Evolutionary conservation across 306 rosid species (phyloP), one percentile per base, ranked within the genome.

Genomic region (Citrullus mucosospermus): DNA sequence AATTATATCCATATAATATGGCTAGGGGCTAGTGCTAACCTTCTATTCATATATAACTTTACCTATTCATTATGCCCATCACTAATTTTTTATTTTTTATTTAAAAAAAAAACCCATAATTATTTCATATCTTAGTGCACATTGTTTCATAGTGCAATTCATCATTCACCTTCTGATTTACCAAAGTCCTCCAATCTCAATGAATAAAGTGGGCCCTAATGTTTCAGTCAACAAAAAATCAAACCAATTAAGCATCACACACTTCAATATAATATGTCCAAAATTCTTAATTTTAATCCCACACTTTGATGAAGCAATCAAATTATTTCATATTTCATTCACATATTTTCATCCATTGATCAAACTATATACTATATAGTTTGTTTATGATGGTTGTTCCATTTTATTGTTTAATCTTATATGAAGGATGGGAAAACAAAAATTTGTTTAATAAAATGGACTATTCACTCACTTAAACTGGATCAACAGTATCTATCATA

Each of bases 151-250:
- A 61, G 12, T 67, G 74, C 32, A 67, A 39, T 5, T 70, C 58
- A 70, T 70, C 76, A 70, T 70, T 70, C 76, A 70, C 16, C 58
- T 34, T 44, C 57, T 70, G 76, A 70, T 70, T 71, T 71, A 3
- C 36, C 38, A 25, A 39, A 25, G 38, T 71, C 36, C 15, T 43
- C 56, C 57, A 69, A 44, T 69, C 76, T 44, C 76, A 71, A 20
- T n/a, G 56, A 48, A 48, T n/a, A 70, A 71, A 48, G 59, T 71
- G 41, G 39, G 59, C 25, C 41, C 50, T n/a, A 63, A 66, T 16
- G 43, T 62, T 32, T 38, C 48, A 66, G 30, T 66, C 73, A 66
- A 18, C 72, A 38, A 17, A 38, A 17, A 17, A 32, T 0, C 36
- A 6, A 66, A 66, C 10, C 41, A 38, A 62, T 28, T 59, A 62